Evolutionary conservation across 768 basidiomycete species (phyloP).

Genomic region (Pluteus cervinus): DNA sequence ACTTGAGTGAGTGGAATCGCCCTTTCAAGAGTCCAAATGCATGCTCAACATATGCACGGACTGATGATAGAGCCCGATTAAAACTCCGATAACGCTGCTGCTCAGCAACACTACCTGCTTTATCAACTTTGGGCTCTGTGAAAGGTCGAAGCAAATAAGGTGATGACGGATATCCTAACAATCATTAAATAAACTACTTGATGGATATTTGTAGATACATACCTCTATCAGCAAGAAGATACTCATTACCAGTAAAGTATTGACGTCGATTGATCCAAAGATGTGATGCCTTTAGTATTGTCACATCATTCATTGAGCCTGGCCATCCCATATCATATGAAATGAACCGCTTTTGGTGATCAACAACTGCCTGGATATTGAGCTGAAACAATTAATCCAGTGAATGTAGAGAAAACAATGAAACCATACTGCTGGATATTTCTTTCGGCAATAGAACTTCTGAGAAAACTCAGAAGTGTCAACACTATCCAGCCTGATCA

Average conservation of each 20-base stretch:
- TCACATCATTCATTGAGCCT: constrained; percentile 13
- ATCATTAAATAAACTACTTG: not conserved
- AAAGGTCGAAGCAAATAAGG: constrained; percentile 18
- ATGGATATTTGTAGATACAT: not conserved
- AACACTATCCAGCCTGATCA: too few species aligned
- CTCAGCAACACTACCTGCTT: not conserved
- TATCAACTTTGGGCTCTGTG: constrained; percentile 14
- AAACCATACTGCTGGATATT: not conserved
- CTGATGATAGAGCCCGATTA: constrained; percentile 13
- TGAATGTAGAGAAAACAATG: not conserved
- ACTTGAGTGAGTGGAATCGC: constrained; percentile 14
- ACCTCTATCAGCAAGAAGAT: constrained; percentile 18
- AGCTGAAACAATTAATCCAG: constrained; percentile 5
- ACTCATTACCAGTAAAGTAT: constrained; percentile 14
- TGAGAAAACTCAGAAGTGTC: too few species aligned
- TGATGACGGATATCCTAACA: constrained; percentile 16
- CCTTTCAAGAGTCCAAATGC: constrained; percentile 23
- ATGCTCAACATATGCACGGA: constrained; percentile 20
- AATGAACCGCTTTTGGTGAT: constrained; percentile 13
- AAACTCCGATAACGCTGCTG: constrained; percentile 11
- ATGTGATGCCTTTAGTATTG: constrained; percentile 13
- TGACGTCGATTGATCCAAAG: constrained; percentile 13
- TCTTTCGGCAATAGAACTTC: too few species aligned
- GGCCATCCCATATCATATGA: constrained; percentile 18
- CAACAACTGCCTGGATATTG: constrained; percentile 14